phyloP scores from a whole-genome alignment of 2,329 filamentous ascomycete species.

The Periconia macrospinosa region DNA sequence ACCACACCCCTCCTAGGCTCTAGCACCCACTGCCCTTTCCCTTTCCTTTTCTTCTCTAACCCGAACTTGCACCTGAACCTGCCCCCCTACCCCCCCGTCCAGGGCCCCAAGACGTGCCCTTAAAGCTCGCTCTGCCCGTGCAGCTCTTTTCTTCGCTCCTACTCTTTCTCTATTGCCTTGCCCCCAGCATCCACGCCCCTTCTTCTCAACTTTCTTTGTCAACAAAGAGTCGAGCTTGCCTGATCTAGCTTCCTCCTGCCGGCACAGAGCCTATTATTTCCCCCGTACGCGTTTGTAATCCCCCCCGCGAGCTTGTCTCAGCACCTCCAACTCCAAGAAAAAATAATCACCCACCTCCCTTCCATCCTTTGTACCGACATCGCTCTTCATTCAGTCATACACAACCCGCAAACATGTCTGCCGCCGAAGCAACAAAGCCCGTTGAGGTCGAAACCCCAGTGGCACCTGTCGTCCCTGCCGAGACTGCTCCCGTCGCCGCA shows the following conservation, averaged over 20 bases:
- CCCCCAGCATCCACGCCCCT: conserved; percentile 26
- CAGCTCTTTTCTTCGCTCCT: conserved; percentile 12
- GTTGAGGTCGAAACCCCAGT: conserved; percentile 13
- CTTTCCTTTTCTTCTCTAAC: neutral
- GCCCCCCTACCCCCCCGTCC: too few species aligned
- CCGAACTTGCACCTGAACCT: neutral
- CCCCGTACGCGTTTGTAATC: conserved; percentile 40
- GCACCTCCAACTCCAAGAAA: conserved; percentile 7
- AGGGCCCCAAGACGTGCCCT: conserved; percentile 13
- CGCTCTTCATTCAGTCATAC: conserved; percentile 6
- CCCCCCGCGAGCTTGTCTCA: conserved; percentile 23
- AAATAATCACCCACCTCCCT: conserved; percentile 15
- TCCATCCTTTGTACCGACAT: conserved; percentile 4
- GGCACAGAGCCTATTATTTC: conserved; percentile 29
- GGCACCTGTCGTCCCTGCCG: conserved; percentile 39
- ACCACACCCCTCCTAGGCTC: neutral
- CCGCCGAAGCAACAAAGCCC: conserved; percentile 72
- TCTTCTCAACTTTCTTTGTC: conserved; percentile 9
- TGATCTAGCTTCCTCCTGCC: conserved; percentile 26
- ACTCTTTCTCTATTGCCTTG: conserved; percentile 8
- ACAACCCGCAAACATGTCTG: conserved; percentile 59
- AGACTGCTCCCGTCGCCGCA: conserved; percentile 27
- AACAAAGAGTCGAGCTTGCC: conserved; percentile 28
- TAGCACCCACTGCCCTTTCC: neutral
- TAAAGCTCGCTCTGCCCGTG: conserved; percentile 39